Conservation (phyloP, 1,284 basidiomycete genomes). For the Vanrija sp. region DNA sequence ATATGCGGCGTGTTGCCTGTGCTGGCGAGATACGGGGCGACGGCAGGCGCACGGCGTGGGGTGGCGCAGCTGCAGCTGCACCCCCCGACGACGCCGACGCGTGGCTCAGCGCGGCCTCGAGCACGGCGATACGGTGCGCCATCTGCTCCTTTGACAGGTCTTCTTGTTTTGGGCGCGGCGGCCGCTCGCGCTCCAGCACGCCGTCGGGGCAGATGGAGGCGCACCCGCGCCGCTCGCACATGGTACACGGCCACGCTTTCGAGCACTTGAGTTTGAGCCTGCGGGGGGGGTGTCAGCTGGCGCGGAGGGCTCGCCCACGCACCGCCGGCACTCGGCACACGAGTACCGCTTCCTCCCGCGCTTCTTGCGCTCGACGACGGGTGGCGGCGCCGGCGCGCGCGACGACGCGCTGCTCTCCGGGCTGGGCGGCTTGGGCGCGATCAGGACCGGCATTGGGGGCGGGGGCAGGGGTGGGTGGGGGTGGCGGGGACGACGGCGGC, state of each 20-base stretch:
- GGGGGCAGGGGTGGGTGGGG: no score
- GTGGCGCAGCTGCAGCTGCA: no score
- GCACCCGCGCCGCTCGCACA: slow-evolving; percentile 12
- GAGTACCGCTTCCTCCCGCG: slow-evolving; percentile 13
- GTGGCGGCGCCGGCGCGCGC: background rate
- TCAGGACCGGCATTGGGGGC: background rate
- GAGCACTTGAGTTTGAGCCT: slow-evolving; percentile 22
- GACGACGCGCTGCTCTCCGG: background rate
- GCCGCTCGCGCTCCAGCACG: slow-evolving; percentile 11
- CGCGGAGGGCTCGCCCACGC: background rate
- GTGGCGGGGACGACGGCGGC: background rate
- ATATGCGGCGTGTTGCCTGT: background rate
- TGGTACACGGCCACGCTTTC: slow-evolving; percentile 18
- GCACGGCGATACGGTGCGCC: slow-evolving; percentile 1
- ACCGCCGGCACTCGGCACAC: slow-evolving; percentile 20
- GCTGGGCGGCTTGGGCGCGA: background rate
- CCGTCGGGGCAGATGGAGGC: slow-evolving; percentile 14
- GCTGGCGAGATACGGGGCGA: background rate
- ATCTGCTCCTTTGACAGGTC: background rate
- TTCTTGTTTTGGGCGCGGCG: background rate
- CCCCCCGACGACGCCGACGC: no score
- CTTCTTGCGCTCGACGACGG: slow-evolving; percentile 6
- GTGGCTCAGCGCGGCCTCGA: slow-evolving; percentile 1
- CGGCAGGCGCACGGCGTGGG: no score
- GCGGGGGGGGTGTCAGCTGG: background rate